Evolutionary conservation across 2,329 filamentous ascomycete species (phyloP).

Genomic region (Fusarium cicatricum): DNA sequence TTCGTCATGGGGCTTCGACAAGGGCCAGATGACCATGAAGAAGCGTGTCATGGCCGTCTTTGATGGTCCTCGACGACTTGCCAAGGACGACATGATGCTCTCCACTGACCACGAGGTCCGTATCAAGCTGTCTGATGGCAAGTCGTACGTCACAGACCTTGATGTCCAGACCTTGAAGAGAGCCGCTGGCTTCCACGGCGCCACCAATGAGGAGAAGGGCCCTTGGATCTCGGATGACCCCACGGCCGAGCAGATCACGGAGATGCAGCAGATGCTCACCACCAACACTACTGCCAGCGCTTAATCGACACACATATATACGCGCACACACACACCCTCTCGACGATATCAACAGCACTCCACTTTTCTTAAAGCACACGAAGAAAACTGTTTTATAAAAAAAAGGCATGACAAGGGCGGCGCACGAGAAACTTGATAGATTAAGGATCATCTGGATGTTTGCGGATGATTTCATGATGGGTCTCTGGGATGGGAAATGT

Average conservation of each 20-base stretch:
- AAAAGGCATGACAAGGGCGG: constrained; percentile 43
- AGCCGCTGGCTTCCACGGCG: constrained; percentile 82
- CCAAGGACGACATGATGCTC: constrained; percentile 99
- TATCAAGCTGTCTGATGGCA: constrained; percentile 77
- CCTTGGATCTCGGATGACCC: constrained; percentile 81
- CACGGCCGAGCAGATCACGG: constrained; percentile 65
- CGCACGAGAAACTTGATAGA: constrained; percentile 42
- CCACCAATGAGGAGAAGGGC: constrained; percentile 87
- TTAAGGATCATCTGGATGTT: constrained; percentile 19
- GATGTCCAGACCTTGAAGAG: constrained; percentile 90
- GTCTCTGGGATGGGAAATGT: constrained; percentile 23
- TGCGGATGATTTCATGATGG: constrained; percentile 19
- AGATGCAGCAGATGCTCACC: constrained; percentile 63
- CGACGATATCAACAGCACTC: constrained; percentile 12
- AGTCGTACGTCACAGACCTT: constrained; percentile 88
- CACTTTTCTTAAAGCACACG: constrained; percentile 14
- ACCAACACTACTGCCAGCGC: constrained; percentile 33
- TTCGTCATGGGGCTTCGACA: constrained; percentile 89
- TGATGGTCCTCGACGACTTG: constrained; percentile 84
- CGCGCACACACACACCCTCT: background rate
- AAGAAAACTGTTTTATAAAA: constrained; percentile 25
- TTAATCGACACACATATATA: constrained; percentile 16
- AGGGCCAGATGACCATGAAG: constrained; percentile 97
- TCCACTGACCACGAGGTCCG: constrained; percentile 94
- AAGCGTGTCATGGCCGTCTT: constrained; percentile 95